phyloP scores from a whole-genome alignment of 2,329 filamentous ascomycete species.

The Ascochyta rabiei region DNA sequence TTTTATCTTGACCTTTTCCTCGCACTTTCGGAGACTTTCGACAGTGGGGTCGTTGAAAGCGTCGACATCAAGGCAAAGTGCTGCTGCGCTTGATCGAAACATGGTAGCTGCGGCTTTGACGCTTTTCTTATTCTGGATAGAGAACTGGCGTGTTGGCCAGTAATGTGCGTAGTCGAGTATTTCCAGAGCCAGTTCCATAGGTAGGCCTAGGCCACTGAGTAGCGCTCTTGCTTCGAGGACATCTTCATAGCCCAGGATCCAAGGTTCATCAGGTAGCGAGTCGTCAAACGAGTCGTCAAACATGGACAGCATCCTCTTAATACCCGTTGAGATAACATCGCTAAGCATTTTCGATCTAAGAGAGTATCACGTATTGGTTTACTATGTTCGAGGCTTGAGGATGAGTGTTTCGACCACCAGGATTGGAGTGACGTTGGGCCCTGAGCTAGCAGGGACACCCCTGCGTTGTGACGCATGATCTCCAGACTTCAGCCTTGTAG shows the following conservation, averaged over 20 bases:
- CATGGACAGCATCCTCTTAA: background rate
- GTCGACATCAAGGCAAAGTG: slow-evolving; percentile 23
- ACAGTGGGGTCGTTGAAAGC: slow-evolving; percentile 19
- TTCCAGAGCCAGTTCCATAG: slow-evolving; percentile 39
- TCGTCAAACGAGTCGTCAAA: background rate
- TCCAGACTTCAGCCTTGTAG: background rate
- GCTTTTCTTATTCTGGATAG: background rate
- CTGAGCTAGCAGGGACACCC: slow-evolving; percentile 1
- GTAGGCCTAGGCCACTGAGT: slow-evolving; percentile 30
- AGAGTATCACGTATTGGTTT: background rate
- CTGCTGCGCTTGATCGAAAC: slow-evolving; percentile 14
- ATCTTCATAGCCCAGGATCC: slow-evolving; percentile 25
- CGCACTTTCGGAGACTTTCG: background rate
- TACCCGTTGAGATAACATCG: background rate
- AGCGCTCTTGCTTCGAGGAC: slow-evolving; percentile 30
- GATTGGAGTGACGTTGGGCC: background rate
- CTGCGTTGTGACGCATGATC: background rate
- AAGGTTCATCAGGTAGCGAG: background rate
- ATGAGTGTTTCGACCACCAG: background rate
- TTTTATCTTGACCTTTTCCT: slow-evolving; percentile 29
- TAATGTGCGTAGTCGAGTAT: slow-evolving; percentile 38
- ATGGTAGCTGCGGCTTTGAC: slow-evolving; percentile 5
- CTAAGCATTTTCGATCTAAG: background rate
- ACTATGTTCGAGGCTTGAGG: background rate
- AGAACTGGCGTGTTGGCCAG: slow-evolving; percentile 24